phyloP scores from a whole-genome alignment of 192 early-diverging fungal genomes.

The Gonapodya prolifera region DNA sequence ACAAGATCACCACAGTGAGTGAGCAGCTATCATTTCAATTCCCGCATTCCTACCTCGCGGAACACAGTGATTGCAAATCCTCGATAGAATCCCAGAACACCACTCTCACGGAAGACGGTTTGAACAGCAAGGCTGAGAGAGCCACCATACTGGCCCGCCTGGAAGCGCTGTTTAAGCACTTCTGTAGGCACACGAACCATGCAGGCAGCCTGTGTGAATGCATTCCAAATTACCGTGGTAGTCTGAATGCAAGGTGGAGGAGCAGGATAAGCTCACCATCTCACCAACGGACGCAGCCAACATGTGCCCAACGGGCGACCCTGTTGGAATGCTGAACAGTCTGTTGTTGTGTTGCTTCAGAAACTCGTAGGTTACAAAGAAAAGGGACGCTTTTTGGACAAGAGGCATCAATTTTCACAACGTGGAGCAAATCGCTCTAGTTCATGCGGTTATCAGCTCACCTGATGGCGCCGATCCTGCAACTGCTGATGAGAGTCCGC shows the following conservation, averaged over 20 bases:
- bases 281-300: constrained; percentile 78
- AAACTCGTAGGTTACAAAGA: constrained; percentile 88
- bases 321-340: constrained; percentile 20
- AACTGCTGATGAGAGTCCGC: constrained; percentile 78
- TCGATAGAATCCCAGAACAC: constrained; percentile 76
- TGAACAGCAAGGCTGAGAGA: constrained; percentile 39
- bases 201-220: constrained; percentile 58
- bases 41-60: constrained; percentile 62
- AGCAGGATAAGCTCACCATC: constrained; percentile 42
- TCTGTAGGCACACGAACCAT: constrained; percentile 89
- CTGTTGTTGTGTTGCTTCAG: constrained; percentile 37
- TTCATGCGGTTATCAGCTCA: constrained; percentile 14
- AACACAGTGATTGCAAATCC: constrained; percentile 86
- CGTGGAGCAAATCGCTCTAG: not conserved
- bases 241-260: not conserved
- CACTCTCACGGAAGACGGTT: constrained; percentile 53
- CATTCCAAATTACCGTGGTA: not conserved
- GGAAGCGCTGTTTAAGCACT: constrained; percentile 91
- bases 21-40: no score
- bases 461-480: constrained; percentile 84
- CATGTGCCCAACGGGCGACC: constrained; percentile 71
- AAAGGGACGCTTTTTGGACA: constrained; percentile 33
- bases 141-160: constrained; percentile 57
- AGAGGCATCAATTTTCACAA: not conserved
- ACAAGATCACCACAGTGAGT: no score